Evolutionary conservation across 2,329 filamentous ascomycete species (phyloP).

Genomic region (Fusarium compactum): DNA sequence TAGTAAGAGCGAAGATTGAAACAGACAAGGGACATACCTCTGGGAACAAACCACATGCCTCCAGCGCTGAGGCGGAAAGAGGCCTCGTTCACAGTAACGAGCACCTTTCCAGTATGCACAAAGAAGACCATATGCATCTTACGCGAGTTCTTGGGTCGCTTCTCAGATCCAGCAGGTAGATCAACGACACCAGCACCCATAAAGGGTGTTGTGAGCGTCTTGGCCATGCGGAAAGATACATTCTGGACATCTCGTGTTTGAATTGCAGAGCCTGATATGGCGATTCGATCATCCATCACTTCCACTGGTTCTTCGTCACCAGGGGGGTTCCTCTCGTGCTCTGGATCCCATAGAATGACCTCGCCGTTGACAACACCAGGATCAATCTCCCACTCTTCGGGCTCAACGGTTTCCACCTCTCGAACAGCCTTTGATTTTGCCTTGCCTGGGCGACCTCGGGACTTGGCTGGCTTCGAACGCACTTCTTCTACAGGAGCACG

Average conservation of each 20-base stretch:
- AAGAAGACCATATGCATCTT: conserved; percentile 99
- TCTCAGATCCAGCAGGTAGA: conserved; percentile 83
- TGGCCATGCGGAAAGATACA: conserved; percentile 87
- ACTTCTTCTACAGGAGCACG: conserved; percentile 72
- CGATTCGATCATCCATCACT: conserved; percentile 66
- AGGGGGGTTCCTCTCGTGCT: conserved; percentile 66
- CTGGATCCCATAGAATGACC: conserved; percentile 72
- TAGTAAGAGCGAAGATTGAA: conserved; percentile 13
- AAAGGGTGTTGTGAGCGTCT: conserved; percentile 85
- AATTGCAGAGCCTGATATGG: conserved; percentile 67
- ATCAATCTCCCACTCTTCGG: conserved; percentile 79
- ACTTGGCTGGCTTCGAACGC: conserved; percentile 42
- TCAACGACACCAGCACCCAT: conserved; percentile 93
- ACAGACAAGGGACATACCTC: conserved; percentile 72
- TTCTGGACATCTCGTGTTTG: conserved; percentile 69
- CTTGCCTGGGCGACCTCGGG: conserved; percentile 47
- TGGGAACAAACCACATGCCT: conserved; percentile 92
- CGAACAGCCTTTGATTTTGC: conserved; percentile 51
- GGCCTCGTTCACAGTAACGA: conserved; percentile 80
- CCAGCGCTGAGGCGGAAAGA: conserved; percentile 87
- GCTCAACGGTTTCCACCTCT: conserved; percentile 65
- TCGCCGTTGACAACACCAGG: conserved; percentile 73
- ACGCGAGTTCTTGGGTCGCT: conserved; percentile 90
- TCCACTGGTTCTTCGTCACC: conserved; percentile 67
- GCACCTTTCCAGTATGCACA: conserved; percentile 83